Conservation (phyloP, 495 filamentous ascomycete genomes). For the Penicillium mononematosum region DNA sequence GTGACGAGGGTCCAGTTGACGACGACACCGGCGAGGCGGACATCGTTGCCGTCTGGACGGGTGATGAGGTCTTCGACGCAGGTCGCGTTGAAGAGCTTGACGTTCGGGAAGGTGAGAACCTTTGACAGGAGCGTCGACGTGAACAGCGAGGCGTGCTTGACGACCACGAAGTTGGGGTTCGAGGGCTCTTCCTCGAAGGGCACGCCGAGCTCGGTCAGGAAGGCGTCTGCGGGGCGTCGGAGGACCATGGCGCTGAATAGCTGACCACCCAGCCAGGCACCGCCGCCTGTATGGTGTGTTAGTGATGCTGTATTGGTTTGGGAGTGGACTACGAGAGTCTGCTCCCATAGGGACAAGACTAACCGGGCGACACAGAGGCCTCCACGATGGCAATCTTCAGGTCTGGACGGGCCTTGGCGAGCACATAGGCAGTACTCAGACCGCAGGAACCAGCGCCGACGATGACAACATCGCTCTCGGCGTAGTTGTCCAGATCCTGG, state of each 20-base stretch:
- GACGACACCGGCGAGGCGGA: slow-evolving; percentile 82
- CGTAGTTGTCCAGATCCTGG: slow-evolving; percentile 80
- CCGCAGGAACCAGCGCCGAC: slow-evolving; percentile 86
- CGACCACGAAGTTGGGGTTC: slow-evolving; percentile 81
- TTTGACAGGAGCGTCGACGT: slow-evolving; percentile 79
- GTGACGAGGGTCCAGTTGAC: slow-evolving; percentile 92
- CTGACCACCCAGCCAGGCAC: slow-evolving; percentile 90
- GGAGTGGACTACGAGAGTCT: not conserved
- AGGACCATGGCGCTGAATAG: slow-evolving; percentile 92
- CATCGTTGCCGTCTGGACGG: slow-evolving; percentile 46
- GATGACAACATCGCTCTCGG: slow-evolving; percentile 90
- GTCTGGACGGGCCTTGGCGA: slow-evolving; percentile 80
- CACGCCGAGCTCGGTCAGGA: slow-evolving; percentile 74
- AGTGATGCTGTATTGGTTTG: not conserved
- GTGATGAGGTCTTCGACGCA: slow-evolving; percentile 89
- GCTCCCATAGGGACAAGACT: slow-evolving; percentile 7
- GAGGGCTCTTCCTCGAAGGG: slow-evolving; percentile 84
- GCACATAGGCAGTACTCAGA: slow-evolving; percentile 77
- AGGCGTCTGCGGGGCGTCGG: slow-evolving; percentile 84
- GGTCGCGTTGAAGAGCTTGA: slow-evolving; percentile 95
- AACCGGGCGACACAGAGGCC: slow-evolving; percentile 74
- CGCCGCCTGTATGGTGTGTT: slow-evolving; percentile 56
- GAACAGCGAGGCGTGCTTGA: slow-evolving; percentile 91
- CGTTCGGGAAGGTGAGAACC: slow-evolving; percentile 79
- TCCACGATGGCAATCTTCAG: slow-evolving; percentile 91